Evolutionary conservation across 257 asterid genomes (phyloP), one percentile per base, ranked within the genome.

Genomic region (Euphrasia confusa): DNA sequence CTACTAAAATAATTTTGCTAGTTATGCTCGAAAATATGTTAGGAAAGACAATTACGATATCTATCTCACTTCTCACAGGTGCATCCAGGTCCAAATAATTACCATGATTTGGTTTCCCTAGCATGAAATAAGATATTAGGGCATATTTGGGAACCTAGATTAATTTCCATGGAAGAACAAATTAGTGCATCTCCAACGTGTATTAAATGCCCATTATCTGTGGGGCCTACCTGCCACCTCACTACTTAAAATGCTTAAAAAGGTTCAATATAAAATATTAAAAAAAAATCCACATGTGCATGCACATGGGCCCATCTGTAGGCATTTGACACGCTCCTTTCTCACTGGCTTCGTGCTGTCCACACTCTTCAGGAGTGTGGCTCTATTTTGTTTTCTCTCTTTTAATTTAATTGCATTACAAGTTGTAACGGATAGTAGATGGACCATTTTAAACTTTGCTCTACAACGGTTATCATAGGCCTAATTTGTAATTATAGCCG

Each of bases 71-170:
- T 21, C 55, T 49, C 27, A n/a, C 55, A 15, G 48, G 27, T 49
- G 21, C 55, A 49, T 49, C 30, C 30, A 7, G 33, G 26, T 18
- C 58, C 58, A 7, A 21, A 24, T 21, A 21, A 21, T 21, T 21
- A 21, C 24, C 33, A 50, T 50, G 7, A 11, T 18, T 53, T 21
- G 13, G 14, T 53, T 47, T 47, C 54, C 2, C 10, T n/a, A 10
- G 54, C 54, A 47, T 47, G 54, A 47, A n/a, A 50, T 47, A 47
- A n/a, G 54, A 47, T 47, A 1, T 47, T 47, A 47, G 48, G 11
- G 27, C 26, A 49, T 15, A 49, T 53, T 10, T 53, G 21, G 28
- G 28, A 21, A 53, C 40, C 39, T 55, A 27, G 60, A 55, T 4
- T 55, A 26, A 55, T 55, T 53, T 53, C 13, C 32, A 17, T 21